Evolutionary conservation across 2,329 filamentous ascomycete genomes (phyloP), one percentile per base, ranked within the genome.

Genomic region (Byssochlamys sp.): DNA sequence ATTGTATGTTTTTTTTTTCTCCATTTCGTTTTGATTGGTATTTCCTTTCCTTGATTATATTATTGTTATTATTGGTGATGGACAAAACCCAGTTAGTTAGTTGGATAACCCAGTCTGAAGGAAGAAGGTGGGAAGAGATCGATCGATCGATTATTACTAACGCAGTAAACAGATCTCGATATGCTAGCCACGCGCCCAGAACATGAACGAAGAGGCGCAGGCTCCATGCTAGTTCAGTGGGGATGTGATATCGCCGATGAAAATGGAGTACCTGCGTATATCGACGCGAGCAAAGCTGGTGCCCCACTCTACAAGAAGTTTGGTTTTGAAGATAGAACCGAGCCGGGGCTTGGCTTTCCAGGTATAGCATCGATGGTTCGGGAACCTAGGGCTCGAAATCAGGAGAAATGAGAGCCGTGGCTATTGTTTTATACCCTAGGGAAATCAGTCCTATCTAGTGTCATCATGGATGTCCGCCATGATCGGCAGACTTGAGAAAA

Each of bases 141-240:
- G 19, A 19, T 19, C 19, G 49, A 35, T 54, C 33, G 31, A 49
- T 33, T 54, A 27, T 19, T 53, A 57, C 29, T 27, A 35, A 52
- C 24, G 27, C n/a, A 9, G 27, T 24, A 50, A 55, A 55, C 31
- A 75, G 75, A 75, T 59, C 66, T 77, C 10, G 65, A 70, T 7
- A 59, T 68, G 31, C 66, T 78, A 3, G 67, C 68, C n/a, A 75
- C 75, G n/a, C 69, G 75, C 56, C 76, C 76, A 0, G 67, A 73
- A 11, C 72, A 76, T 53, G 71, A 75, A 53, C 60, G 70, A 6
- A 71, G 73, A n/a, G 75, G 74, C 1, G 75, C 75, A 1, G 75
- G 69, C 2, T 64, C 65, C 5, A 67, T 75, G 64, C 64, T 78
- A 33, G 61, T 76, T n/a, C 64, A 67, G 57, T 73, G 69, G 67